Conservation (phyloP, 2,329 filamentous ascomycete genomes). For the Cladosporium austrohemisphaericum region DNA sequence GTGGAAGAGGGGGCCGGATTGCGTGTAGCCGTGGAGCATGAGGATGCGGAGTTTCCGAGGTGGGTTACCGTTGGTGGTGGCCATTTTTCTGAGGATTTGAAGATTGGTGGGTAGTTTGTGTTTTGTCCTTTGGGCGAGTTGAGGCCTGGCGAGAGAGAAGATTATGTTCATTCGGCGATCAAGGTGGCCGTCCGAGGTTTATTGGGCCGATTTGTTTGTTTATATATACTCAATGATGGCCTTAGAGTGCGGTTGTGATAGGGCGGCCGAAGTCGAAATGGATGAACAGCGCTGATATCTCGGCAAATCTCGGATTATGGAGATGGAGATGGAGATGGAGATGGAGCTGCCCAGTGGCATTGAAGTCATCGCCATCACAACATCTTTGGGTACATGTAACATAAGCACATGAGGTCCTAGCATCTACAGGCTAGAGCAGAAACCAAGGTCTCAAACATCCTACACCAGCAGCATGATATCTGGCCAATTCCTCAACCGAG, state of each 20-base stretch:
- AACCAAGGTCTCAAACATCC: background rate
- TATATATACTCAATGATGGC: background rate
- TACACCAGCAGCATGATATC: too few relatives aligned
- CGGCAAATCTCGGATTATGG: background rate
- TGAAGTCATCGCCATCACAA: slow-evolving; percentile 2
- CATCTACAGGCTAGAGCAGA: background rate
- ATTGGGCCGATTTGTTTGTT: background rate
- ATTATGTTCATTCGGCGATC: slow-evolving; percentile 1
- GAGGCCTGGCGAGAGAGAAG: background rate
- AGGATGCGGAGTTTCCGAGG: slow-evolving; percentile 41
- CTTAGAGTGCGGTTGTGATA: background rate
- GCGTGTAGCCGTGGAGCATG: slow-evolving; percentile 71
- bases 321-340: too few relatives aligned
- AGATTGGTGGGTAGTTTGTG: background rate
- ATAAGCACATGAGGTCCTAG: too few relatives aligned
- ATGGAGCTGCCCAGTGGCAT: too few relatives aligned
- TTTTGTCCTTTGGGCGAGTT: background rate
- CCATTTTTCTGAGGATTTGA: slow-evolving; percentile 8
- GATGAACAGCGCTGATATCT: slow-evolving; percentile 4
- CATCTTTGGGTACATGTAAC: too few relatives aligned
- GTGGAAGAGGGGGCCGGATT: slow-evolving; percentile 80
- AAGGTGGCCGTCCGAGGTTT: background rate
- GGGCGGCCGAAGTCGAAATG: too few relatives aligned
- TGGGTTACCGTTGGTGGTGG: slow-evolving; percentile 5
- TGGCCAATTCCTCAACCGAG: background rate